Evolutionary conservation across 2,329 filamentous ascomycete genomes (phyloP).

Genomic region (Grosmannia huntii): DNA sequence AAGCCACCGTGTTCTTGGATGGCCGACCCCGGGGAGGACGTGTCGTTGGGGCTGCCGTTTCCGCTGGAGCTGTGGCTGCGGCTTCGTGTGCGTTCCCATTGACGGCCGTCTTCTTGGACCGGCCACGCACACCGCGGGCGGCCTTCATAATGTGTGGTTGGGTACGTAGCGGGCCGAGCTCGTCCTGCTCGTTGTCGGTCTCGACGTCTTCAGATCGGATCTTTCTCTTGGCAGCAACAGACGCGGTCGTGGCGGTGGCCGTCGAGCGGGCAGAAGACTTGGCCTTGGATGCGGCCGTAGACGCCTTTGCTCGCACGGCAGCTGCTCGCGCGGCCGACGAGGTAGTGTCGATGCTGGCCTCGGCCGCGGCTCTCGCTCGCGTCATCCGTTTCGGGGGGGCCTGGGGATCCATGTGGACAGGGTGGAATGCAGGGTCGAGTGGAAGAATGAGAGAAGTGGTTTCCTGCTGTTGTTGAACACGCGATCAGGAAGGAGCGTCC

Average conservation of each 20-base stretch:
- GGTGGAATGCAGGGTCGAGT: background rate
- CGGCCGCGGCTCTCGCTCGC: slow-evolving; percentile 29
- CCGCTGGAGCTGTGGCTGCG: slow-evolving; percentile 14
- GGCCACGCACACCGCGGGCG: slow-evolving; percentile 31
- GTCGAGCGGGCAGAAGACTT: slow-evolving; percentile 24
- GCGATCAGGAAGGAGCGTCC: no score
- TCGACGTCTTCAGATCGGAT: slow-evolving; percentile 38
- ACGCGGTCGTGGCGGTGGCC: slow-evolving; percentile 14
- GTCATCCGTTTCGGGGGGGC: slow-evolving; percentile 18
- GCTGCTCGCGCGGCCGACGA: slow-evolving; percentile 24
- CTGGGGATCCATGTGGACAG: slow-evolving; percentile 13
- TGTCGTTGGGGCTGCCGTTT: slow-evolving; percentile 6
- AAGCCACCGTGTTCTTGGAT: slow-evolving; percentile 17
- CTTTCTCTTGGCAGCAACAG: slow-evolving; percentile 35
- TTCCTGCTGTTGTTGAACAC: no score
- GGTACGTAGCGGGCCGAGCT: slow-evolving; percentile 14
- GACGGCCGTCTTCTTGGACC: slow-evolving; percentile 29
- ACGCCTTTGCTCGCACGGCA: slow-evolving; percentile 21
- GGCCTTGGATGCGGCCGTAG: slow-evolving; percentile 34
- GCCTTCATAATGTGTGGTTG: slow-evolving; percentile 14
- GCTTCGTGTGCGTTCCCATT: slow-evolving; percentile 29
- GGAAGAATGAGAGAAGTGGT: no score
- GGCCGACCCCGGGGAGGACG: slow-evolving; percentile 17
- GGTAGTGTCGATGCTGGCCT: slow-evolving; percentile 19
- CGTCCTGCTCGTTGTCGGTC: slow-evolving; percentile 24